These are phyloP conservation scores for Rutstroemia sp. DNA, from an alignment of 2,329 filamentous ascomycete species.

Conservation along the genomic window DNA sequence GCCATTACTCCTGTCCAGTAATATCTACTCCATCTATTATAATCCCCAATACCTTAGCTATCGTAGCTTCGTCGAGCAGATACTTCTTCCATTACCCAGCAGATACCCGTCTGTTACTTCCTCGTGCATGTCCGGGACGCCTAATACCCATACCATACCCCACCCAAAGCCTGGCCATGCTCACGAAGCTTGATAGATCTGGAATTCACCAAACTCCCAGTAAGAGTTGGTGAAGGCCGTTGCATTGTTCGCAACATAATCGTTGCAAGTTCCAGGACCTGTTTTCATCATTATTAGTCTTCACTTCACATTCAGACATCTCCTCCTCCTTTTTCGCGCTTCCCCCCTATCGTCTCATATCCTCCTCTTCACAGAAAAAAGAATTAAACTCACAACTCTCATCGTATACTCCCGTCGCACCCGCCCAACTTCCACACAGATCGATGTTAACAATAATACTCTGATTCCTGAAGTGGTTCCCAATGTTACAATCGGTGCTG, in stretches of 20 bases:
- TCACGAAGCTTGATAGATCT: slow-evolving; percentile 18
- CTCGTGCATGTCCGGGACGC: not conserved
- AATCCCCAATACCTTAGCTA: not conserved
- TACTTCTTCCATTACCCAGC: no score
- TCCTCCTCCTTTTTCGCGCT: not conserved
- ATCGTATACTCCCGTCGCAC: slow-evolving; percentile 36
- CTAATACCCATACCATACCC: not conserved
- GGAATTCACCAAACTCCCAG: slow-evolving; percentile 27
- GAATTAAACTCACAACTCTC: slow-evolving; percentile 19
- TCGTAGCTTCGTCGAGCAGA: no score
- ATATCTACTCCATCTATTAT: not conserved
- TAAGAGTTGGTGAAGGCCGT: slow-evolving; percentile 26
- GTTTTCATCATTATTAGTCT: not conserved
- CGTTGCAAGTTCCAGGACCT: slow-evolving; percentile 21
- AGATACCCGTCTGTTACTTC: no score
- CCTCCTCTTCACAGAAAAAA: not conserved
- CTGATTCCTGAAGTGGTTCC: slow-evolving; percentile 61
- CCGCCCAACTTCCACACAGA: slow-evolving; percentile 86
- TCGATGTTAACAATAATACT: slow-evolving; percentile 76
- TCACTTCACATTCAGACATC: not conserved
- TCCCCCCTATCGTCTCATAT: not conserved
- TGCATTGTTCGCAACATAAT: slow-evolving; percentile 25
- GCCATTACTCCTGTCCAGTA: not conserved
- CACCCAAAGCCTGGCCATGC: not conserved
- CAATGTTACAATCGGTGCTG: slow-evolving; percentile 58